These are phyloP conservation scores for Saccharomycopsis olivae DNA, from an alignment of 805 yeast species.

Conservation along the genomic window DNA sequence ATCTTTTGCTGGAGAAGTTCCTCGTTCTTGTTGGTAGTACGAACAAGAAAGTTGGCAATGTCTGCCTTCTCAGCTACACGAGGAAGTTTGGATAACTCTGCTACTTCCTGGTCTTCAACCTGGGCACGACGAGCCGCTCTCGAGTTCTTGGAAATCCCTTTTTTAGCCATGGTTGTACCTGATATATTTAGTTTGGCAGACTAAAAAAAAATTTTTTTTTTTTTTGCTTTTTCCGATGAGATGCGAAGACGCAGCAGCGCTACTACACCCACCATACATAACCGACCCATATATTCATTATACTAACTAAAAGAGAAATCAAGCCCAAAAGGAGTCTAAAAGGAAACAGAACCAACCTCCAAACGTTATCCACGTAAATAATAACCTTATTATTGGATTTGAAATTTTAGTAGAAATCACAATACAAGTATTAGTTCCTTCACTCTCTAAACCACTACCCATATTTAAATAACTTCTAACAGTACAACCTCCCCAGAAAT, in stretches of 20 bases:
- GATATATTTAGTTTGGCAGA: background rate
- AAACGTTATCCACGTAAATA: constrained; percentile 43
- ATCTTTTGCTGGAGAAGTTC: constrained; percentile 12
- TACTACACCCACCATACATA: too few species aligned
- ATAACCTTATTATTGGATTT: constrained; percentile 31
- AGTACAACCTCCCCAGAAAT: constrained; percentile 73
- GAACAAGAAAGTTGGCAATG: constrained; percentile 14
- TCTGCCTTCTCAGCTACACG: constrained; percentile 14
- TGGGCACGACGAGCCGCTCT: constrained; percentile 17
- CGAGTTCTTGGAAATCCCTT: constrained; percentile 16
- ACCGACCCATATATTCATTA: too few species aligned
- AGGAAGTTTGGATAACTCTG: constrained; percentile 18
- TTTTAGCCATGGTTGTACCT: constrained; percentile 11
- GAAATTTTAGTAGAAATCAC: constrained; percentile 44
- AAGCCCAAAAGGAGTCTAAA: constrained; percentile 41
- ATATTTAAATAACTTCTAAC: constrained; percentile 61
- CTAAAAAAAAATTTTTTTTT: background rate
- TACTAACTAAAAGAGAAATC: constrained; percentile 8
- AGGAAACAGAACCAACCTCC: constrained; percentile 51
- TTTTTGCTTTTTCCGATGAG: too few species aligned
- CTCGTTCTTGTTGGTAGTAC: constrained; percentile 18
- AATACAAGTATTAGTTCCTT: constrained; percentile 74
- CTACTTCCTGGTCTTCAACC: constrained; percentile 14
- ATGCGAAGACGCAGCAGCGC: too few species aligned
- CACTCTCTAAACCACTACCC: constrained; percentile 85